These are phyloP conservation scores for Fragaria iinumae DNA, from an alignment of 306 rosid species.

Conservation along the genomic window DNA sequence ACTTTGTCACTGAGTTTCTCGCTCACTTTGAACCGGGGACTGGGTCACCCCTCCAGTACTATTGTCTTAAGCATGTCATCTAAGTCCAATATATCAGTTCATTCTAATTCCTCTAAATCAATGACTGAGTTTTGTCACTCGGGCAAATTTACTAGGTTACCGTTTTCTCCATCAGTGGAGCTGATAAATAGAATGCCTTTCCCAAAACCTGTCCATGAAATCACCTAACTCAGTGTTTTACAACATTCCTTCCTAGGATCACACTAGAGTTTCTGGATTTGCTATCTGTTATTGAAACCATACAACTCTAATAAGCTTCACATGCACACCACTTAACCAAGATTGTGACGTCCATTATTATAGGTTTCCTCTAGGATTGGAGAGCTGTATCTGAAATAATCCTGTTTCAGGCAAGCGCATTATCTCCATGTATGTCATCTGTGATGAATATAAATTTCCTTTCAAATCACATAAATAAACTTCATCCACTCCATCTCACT, in stretches of 20 bases:
- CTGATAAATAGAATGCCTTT: too few species aligned
- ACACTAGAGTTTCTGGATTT: too few species aligned
- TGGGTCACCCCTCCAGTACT: neutral
- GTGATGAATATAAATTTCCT: neutral
- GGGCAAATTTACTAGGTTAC: neutral
- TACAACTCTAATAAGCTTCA: neutral
- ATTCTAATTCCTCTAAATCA: neutral
- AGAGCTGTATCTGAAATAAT: neutral
- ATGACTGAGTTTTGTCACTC: neutral
- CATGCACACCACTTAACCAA: neutral
- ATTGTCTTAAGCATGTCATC: neutral
- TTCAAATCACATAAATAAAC: neutral
- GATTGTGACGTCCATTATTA: too few species aligned
- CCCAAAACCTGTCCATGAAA: too few species aligned
- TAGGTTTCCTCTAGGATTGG: neutral
- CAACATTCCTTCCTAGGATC: too few species aligned
- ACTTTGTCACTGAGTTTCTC: neutral
- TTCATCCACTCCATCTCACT: neutral
- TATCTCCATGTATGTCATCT: neutral
- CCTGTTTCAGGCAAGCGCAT: neutral
- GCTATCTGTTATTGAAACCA: neutral
- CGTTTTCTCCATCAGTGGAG: neutral
- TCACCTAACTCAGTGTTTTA: too few species aligned
- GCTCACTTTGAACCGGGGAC: neutral
- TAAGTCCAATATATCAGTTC: too few species aligned